phyloP scores from a whole-genome alignment of 1,139 yeast species.

The Tardiomyces blankii region DNA sequence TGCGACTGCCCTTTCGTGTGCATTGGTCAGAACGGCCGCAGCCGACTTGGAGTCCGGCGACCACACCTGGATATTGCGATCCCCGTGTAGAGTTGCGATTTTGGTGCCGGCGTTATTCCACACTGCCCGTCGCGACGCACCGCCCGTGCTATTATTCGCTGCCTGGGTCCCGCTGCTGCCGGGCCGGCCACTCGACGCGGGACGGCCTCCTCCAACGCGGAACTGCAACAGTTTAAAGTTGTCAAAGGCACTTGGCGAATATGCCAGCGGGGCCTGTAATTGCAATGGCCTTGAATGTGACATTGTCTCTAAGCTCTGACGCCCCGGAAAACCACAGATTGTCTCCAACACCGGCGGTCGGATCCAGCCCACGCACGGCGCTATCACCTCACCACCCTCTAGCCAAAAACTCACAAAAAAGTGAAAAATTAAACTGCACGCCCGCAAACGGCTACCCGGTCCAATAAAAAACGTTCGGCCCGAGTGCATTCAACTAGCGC shows the following conservation, averaged over 20 bases:
- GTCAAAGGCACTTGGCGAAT: not conserved
- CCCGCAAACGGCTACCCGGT: too few species aligned
- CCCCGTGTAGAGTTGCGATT: slow-evolving; percentile 17
- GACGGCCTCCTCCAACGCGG: not conserved
- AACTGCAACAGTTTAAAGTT: not conserved
- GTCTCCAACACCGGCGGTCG: too few species aligned
- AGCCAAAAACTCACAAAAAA: too few species aligned
- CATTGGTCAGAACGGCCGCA: slow-evolving; percentile 11
- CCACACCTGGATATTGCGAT: slow-evolving; percentile 20
- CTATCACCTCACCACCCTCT: too few species aligned
- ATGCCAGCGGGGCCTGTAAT: not conserved
- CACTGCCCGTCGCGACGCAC: slow-evolving; percentile 1
- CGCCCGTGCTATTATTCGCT: not conserved
- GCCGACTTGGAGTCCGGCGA: slow-evolving; percentile 15
- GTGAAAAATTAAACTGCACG: too few species aligned
- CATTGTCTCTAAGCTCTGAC: not conserved
- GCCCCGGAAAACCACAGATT: too few species aligned
- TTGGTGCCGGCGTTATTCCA: slow-evolving; percentile 21
- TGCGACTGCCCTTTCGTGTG: slow-evolving; percentile 37
- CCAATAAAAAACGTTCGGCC: too few species aligned
- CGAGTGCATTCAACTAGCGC: too few species aligned
- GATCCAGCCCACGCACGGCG: too few species aligned
- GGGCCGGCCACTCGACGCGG: too few species aligned
- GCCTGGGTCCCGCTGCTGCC: too few species aligned
- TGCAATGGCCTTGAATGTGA: not conserved